Evolutionary conservation across 495 filamentous ascomycete species (phyloP).

Genomic region (Geopyxis carbonaria): DNA sequence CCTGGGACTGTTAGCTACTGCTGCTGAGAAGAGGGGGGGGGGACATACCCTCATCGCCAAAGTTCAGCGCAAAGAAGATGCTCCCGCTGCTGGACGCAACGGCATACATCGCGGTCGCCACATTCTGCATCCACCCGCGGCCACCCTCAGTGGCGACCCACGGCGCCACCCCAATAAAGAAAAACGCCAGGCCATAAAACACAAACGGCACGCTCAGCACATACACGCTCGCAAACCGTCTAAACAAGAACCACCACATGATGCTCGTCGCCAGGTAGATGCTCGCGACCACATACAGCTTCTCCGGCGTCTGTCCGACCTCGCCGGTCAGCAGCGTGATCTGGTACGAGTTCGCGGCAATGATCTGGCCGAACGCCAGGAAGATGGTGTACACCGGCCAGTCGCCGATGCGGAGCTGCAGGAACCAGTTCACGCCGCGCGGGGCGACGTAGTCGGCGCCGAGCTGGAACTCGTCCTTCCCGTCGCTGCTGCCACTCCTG

Average conservation of each 20-base stretch:
- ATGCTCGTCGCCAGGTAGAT: slow-evolving; percentile 43
- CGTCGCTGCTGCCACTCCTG: no score
- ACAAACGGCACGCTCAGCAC: slow-evolving; percentile 42
- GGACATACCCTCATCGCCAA: slow-evolving; percentile 37
- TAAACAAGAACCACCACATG: slow-evolving; percentile 47
- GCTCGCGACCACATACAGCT: slow-evolving; percentile 44
- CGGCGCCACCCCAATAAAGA: slow-evolving; percentile 47
- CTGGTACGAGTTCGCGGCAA: slow-evolving; percentile 51
- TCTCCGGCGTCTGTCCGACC: slow-evolving; percentile 41
- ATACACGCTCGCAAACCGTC: slow-evolving; percentile 38
- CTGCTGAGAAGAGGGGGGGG: no score
- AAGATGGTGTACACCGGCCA: slow-evolving; percentile 62
- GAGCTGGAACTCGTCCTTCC: slow-evolving; percentile 47
- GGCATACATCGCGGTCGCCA: slow-evolving; percentile 34
- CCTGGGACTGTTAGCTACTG: no score
- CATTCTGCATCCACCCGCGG: slow-evolving; percentile 33
- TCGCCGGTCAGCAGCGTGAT: slow-evolving; percentile 47
- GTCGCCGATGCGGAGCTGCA: slow-evolving; percentile 32
- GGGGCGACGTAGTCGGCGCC: slow-evolving; percentile 49
- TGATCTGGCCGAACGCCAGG: slow-evolving; percentile 48
- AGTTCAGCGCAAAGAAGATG: slow-evolving; percentile 37
- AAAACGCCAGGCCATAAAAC: slow-evolving; percentile 45
- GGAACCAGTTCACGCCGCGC: slow-evolving; percentile 39
- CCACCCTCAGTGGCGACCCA: slow-evolving; percentile 17
- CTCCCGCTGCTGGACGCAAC: slow-evolving; percentile 34